Base-by-base conservation (phyloP, 139 green algal species). In the Chlamydomonas schloesseri region DNA sequence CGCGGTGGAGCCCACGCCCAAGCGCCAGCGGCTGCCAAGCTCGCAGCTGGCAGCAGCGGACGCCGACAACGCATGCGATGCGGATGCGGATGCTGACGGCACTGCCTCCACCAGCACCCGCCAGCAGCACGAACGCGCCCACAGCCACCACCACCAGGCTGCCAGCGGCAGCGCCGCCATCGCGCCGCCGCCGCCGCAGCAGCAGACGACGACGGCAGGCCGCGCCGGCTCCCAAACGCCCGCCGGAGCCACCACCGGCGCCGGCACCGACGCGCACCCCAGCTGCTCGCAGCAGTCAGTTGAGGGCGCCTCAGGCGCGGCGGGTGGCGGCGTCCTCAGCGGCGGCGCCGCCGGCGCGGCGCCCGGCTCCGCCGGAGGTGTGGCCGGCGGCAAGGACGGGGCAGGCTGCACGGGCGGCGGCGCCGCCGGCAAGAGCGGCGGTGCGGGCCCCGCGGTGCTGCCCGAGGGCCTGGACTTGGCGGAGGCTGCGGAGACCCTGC, bases 231-330 rank as follows among this genome's bases (percentile, higher is more conserved):
- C 55, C 55, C 20, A 26, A 6, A 26, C 55, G 55, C 55, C 55
- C 2, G 20, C 55, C 2, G 55, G 55, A 6, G 55, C 55, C 55
- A 23, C 20, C 20, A 26, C 55, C 55, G 55, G 55, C 55, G 10
- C 55, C 5, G 55, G 55, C 21, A 31, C 60, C 24, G 60, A 9
- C 2, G 60, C 60, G 2, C 60, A 67, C 3, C 24, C 64, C 64
- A 71, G 29, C 64, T 71, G 14, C 64, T 84, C 64, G 17, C 78
- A 84, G 42, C 78, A 46, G 18, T 84, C 78, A 13, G 42, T 50
- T 26, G 60, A 65, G 21, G 74, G 62, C 37, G 62, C 33, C 36
- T 20, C 17, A 5, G 28, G 47, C 17, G 73, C 10, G 29, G 74
- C 31, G 2, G 47, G 20, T 8, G 76, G 4, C 60, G 76, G 37